Conservation (phyloP, 2,329 filamentous ascomycete species). For the Alternaria sp. region DNA sequence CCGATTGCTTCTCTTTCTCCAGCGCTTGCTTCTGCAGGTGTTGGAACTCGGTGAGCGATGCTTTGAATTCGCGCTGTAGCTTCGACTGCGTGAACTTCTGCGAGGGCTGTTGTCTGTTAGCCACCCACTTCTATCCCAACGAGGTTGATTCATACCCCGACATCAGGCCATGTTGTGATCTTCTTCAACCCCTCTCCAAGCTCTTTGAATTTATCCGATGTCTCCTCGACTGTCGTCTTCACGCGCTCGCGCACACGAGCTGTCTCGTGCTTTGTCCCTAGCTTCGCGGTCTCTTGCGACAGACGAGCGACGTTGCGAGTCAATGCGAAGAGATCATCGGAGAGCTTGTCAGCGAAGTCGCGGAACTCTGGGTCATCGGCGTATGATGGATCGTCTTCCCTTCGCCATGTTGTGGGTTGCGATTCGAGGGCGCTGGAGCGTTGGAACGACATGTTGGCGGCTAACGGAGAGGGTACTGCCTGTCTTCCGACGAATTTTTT, state of each 20-base stretch:
- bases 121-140: slow-evolving; percentile 1
- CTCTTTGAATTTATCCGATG: slow-evolving; percentile 84
- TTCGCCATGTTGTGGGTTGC: slow-evolving; percentile 72
- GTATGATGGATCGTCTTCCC: slow-evolving; percentile 77
- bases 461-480: not conserved
- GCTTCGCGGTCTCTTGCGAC: slow-evolving; percentile 80
- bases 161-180: slow-evolving; percentile 73
- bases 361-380: slow-evolving; percentile 93
- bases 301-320: slow-evolving; percentile 88
- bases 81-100: slow-evolving; percentile 98
- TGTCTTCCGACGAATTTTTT: too few relatives aligned
- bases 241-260: slow-evolving; percentile 90
- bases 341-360: slow-evolving; percentile 80
- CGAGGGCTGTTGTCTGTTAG: slow-evolving; percentile 69
- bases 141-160: slow-evolving; percentile 72
- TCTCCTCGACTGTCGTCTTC: slow-evolving; percentile 85
- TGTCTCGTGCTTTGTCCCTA: slow-evolving; percentile 91
- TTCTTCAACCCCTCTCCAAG: slow-evolving; percentile 94
- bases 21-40: slow-evolving; percentile 86
- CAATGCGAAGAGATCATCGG: slow-evolving; percentile 86
- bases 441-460: slow-evolving; percentile 82
- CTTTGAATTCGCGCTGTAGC: slow-evolving; percentile 90
- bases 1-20: slow-evolving; percentile 89
- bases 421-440: slow-evolving; percentile 85
- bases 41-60: slow-evolving; percentile 90